phyloP scores from a whole-genome alignment of 306 rosid species.

The Erythrophleum fordii region DNA sequence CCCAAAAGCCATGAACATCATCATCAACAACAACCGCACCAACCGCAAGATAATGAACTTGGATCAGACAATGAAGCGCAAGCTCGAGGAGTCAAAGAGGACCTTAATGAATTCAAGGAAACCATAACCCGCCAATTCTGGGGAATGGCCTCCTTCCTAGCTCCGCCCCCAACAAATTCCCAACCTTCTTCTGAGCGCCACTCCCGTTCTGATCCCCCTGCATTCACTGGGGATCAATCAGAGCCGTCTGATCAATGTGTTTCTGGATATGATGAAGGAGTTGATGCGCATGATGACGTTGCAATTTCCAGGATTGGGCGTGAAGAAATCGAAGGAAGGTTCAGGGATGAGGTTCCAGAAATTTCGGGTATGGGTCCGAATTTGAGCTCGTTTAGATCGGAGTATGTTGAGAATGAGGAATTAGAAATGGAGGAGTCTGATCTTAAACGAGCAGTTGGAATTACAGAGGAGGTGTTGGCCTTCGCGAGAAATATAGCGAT shows the following conservation, averaged over 20 bases:
- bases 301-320: slow-evolving; percentile 11
- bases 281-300: slow-evolving; percentile 13
- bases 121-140: slow-evolving; percentile 89
- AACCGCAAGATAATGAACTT: slow-evolving; percentile 29
- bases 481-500: slow-evolving; percentile 87
- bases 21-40: slow-evolving; percentile 21
- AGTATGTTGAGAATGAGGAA: slow-evolving; percentile 33
- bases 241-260: slow-evolving; percentile 34
- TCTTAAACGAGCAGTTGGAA: slow-evolving; percentile 56
- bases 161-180: slow-evolving; percentile 62
- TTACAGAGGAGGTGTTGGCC: slow-evolving; percentile 82
- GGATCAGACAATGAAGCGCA: slow-evolving; percentile 50
- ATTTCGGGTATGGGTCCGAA: slow-evolving; percentile 38
- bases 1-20: not conserved
- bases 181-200: slow-evolving; percentile 29
- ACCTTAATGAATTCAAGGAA: slow-evolving; percentile 77
- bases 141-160: slow-evolving; percentile 90
- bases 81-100: slow-evolving; percentile 80
- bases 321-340: not conserved
- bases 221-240: slow-evolving; percentile 22
- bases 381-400: slow-evolving; percentile 36
- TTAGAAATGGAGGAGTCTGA: slow-evolving; percentile 36
- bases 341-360: not conserved
- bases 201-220: slow-evolving; percentile 25
- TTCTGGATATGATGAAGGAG: slow-evolving; percentile 27